These are phyloP conservation scores for Sistotremastrum niveocremeum DNA, from an alignment of 768 basidiomycete genomes.

Conservation along the genomic window DNA sequence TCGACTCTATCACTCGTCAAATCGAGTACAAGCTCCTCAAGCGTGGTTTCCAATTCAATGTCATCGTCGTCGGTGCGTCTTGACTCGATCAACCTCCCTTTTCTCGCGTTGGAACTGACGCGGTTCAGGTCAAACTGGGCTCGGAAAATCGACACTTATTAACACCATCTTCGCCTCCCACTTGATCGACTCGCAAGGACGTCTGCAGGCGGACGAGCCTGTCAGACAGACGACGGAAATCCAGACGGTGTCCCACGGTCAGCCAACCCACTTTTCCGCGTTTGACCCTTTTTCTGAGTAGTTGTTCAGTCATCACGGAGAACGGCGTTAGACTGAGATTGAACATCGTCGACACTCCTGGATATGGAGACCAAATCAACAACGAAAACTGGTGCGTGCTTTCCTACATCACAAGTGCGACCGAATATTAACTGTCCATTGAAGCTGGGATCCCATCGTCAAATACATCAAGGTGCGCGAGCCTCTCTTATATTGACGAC, in stretches of 20 bases:
- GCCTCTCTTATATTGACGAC: neutral
- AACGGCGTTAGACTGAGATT: conserved; percentile 89
- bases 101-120: neutral
- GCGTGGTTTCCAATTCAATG: conserved; percentile 98
- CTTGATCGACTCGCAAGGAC: conserved; percentile 95
- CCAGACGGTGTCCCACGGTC: conserved; percentile 87
- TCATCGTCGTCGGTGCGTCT: conserved; percentile 84
- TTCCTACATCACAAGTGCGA: neutral
- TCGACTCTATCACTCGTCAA: conserved; percentile 94
- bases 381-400: conserved; percentile 85
- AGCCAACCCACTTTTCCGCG: conserved; percentile 16
- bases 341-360: conserved; percentile 98
- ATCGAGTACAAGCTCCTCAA: conserved; percentile 99
- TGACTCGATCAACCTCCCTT: neutral
- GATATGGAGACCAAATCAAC: conserved; percentile 97
- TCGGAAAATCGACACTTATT: conserved; percentile 97
- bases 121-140: conserved; percentile 77
- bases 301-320: conserved; percentile 71
- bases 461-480: conserved; percentile 75
- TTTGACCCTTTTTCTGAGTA: neutral
- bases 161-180: conserved; percentile 99
- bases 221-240: conserved; percentile 96
- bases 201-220: conserved; percentile 74
- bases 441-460: conserved; percentile 97
- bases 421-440: neutral